Percentiles rank a stretch among this genome's conserved stretches.
phyloP scores from a whole-genome alignment of 2,329 filamentous ascomycete species.

The Cercospora sp. region DNA sequence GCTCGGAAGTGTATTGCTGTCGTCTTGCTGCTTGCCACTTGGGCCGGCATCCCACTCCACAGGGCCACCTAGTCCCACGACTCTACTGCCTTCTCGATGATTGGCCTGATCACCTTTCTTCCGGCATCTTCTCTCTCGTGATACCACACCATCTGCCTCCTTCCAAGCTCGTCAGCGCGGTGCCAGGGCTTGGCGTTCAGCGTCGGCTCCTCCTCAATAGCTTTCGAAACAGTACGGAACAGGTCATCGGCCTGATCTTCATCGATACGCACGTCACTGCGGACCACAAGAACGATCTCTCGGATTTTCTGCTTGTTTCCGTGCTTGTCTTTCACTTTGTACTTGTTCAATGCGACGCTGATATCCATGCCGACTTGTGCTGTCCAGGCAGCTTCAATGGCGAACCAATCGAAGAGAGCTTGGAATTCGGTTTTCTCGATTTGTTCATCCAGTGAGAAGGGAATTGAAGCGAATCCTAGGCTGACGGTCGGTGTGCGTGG shows the following conservation, averaged over 20 bases:
- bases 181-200: conserved; percentile 49
- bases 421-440: conserved; percentile 50
- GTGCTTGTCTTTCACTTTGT: conserved; percentile 45
- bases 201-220: conserved; percentile 45
- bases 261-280: conserved; percentile 50
- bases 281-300: conserved; percentile 50
- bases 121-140: conserved; percentile 43
- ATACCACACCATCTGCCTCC: conserved; percentile 52
- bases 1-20: background rate
- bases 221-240: conserved; percentile 44
- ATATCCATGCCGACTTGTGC: conserved; percentile 50
- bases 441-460: conserved; percentile 50
- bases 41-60: background rate
- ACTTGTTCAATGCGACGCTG: conserved; percentile 50
- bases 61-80: conserved; percentile 40
- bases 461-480: conserved; percentile 50
- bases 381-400: conserved; percentile 52
- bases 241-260: conserved; percentile 47
- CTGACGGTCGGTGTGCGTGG: conserved; percentile 50
- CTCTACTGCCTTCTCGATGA: conserved; percentile 49
- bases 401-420: conserved; percentile 53
- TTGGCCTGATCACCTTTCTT: conserved; percentile 49
- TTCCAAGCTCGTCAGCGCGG: conserved; percentile 44
- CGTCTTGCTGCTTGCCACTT: background rate
- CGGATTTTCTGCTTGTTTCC: conserved; percentile 49